Percentiles rank a stretch among this genome's conserved stretches.
Conservation (phyloP, 192 early-diverging fungal species). For the Coemansia erecta region DNA sequence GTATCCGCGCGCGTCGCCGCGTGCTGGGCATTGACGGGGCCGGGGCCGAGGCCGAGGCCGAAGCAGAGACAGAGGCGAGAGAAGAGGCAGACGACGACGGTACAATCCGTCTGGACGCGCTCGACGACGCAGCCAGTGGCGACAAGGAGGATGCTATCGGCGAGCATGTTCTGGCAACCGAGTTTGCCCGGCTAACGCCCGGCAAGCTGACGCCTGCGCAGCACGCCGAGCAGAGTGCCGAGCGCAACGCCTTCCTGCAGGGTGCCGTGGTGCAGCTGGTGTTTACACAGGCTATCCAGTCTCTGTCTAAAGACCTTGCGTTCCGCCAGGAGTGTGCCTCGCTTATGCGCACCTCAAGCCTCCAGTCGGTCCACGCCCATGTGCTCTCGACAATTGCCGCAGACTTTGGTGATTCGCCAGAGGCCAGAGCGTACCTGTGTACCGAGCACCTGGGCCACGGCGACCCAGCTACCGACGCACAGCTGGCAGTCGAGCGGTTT, state of each 20-base stretch:
- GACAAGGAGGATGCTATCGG: conserved; percentile 16
- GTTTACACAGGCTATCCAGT: conserved; percentile 76
- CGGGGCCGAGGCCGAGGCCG: conserved; percentile 24
- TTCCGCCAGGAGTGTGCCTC: conserved; percentile 76
- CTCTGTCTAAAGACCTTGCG: conserved; percentile 65
- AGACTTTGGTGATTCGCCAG: conserved; percentile 31
- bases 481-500: conserved; percentile 55
- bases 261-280: conserved; percentile 75
- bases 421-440: conserved; percentile 55
- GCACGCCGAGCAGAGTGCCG: conserved; percentile 38
- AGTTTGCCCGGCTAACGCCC: no score
- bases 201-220: conserved; percentile 8
- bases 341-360: conserved; percentile 59
- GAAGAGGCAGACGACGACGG: conserved; percentile 50
- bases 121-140: conserved; percentile 54
- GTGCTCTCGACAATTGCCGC: conserved; percentile 25
- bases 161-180: conserved; percentile 14
- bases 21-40: conserved; percentile 68
- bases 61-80: conserved; percentile 33
- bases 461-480: conserved; percentile 53
- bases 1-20: conserved; percentile 75
- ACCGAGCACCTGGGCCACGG: conserved; percentile 59
- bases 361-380: conserved; percentile 18
- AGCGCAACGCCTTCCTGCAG: conserved; percentile 64
- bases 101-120: conserved; percentile 58